Conservation (phyloP, 345 rosid genomes). For the Capsella bursapastoris region DNA sequence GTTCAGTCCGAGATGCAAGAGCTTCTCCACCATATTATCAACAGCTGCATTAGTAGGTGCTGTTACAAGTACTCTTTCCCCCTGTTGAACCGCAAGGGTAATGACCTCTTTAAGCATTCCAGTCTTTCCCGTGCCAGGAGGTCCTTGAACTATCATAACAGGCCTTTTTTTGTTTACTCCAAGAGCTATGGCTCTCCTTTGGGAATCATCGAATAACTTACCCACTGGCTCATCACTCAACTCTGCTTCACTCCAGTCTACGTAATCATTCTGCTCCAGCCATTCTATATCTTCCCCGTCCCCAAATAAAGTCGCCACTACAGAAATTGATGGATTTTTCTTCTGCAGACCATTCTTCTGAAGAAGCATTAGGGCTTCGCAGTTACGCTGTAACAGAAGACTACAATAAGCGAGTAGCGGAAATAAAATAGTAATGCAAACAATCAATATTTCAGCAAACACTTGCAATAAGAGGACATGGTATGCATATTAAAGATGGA, state of each 20-base stretch:
- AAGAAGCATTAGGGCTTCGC: conserved; percentile 95
- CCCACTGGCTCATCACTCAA: conserved; percentile 56
- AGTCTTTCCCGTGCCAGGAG: conserved; percentile 98
- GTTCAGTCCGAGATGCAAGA: conserved; percentile 65
- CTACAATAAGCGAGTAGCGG: conserved; percentile 23
- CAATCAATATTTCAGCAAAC: conserved; percentile 17
- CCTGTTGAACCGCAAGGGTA: conserved; percentile 75
- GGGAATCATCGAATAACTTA: conserved; percentile 67
- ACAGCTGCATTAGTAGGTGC: conserved; percentile 98
- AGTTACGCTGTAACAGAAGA: conserved; percentile 74
- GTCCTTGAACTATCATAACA: conserved; percentile 82
- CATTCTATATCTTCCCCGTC: conserved; percentile 75
- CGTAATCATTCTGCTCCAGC: conserved; percentile 65
- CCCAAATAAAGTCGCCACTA: conserved; percentile 89
- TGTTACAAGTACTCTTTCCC: conserved; percentile 91
- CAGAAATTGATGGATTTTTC: conserved; percentile 77
- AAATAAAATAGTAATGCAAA: neutral
- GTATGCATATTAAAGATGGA: neutral
- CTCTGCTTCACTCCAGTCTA: conserved; percentile 64
- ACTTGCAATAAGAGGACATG: conserved; percentile 7
- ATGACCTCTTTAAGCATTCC: conserved; percentile 84
- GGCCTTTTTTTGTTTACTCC: conserved; percentile 89
- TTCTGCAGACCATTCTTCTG: conserved; percentile 89
- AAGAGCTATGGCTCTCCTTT: conserved; percentile 65
- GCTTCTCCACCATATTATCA: conserved; percentile 96